Conservation (phyloP, 2,329 filamentous ascomycete species). For the Dactylonectria macrodidyma region DNA sequence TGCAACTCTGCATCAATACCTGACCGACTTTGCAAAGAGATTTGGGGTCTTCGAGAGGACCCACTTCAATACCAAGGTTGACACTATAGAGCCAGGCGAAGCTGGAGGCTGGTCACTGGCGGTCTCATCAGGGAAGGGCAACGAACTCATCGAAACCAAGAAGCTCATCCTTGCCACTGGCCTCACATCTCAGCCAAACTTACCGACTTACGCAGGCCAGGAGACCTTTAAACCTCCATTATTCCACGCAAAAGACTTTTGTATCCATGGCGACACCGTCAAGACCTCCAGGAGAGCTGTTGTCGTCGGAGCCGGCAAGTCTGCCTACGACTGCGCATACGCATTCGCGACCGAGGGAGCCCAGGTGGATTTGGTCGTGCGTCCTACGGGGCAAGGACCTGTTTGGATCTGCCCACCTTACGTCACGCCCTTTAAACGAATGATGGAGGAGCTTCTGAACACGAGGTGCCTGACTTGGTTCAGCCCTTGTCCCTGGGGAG, state of each 20-base stretch:
- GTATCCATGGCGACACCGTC: conserved; percentile 48
- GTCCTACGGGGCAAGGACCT: conserved; percentile 65
- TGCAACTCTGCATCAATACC: conserved; percentile 52
- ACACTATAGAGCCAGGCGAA: conserved; percentile 52
- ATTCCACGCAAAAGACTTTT: conserved; percentile 61
- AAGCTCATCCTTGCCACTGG: conserved; percentile 66
- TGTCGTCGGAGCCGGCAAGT: conserved; percentile 70
- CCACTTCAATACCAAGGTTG: conserved; percentile 65
- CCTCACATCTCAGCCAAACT: conserved; percentile 58
- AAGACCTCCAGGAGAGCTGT: conserved; percentile 52
- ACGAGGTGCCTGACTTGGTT: conserved; percentile 74
- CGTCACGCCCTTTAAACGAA: conserved; percentile 72
- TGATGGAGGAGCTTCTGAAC: conserved; percentile 68
- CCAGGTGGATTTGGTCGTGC: conserved; percentile 66
- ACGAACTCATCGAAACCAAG: conserved; percentile 40
- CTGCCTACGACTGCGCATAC: conserved; percentile 70
- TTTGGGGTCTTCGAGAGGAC: conserved; percentile 64
- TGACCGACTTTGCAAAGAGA: conserved; percentile 53
- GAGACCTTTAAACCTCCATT: conserved; percentile 55
- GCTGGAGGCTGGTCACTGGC: conserved; percentile 27
- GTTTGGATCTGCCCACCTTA: conserved; percentile 66
- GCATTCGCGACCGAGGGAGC: conserved; percentile 59
- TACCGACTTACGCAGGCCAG: conserved; percentile 55
- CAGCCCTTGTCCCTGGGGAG: conserved; percentile 75
- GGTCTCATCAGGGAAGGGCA: conserved; percentile 8